Percentiles rank a stretch among this genome's conserved stretches.
Evolutionary conservation across 306 rosid genomes (phyloP).

Genomic region (Astragalus glycyphyllos): DNA sequence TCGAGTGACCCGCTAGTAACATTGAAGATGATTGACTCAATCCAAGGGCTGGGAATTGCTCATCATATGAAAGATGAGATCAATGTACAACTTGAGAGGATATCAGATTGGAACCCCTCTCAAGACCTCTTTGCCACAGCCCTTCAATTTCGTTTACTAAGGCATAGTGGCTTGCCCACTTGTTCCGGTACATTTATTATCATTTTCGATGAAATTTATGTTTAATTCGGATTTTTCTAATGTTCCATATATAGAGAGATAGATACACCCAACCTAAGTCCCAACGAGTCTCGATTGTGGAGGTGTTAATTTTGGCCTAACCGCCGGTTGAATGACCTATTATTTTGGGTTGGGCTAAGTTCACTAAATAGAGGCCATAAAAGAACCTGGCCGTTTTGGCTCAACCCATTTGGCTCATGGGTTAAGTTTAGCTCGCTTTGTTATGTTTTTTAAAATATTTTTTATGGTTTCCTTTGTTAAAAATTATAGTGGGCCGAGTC

Average conservation of each 20-base stretch:
- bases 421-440: too few species aligned
- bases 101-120: slow-evolving; percentile 24
- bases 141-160: slow-evolving; percentile 48
- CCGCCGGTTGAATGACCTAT: too few species aligned
- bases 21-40: slow-evolving; percentile 47
- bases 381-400: too few species aligned
- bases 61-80: slow-evolving; percentile 49
- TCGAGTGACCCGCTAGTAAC: slow-evolving; percentile 27
- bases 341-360: too few species aligned
- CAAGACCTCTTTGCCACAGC: slow-evolving; percentile 47
- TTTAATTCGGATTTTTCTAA: neutral
- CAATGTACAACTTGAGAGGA: neutral
- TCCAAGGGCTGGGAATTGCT: slow-evolving; percentile 48
- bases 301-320: too few species aligned
- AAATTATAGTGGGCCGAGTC: too few species aligned
- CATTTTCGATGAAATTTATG: neutral
- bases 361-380: too few species aligned
- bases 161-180: slow-evolving; percentile 37
- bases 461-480: too few species aligned
- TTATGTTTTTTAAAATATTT: too few species aligned
- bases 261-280: too few species aligned
- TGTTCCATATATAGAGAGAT: neutral
- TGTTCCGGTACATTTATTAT: slow-evolving; percentile 37
- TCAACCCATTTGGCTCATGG: too few species aligned
- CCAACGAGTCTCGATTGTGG: too few species aligned